phyloP scores from a whole-genome alignment of 495 filamentous ascomycete genomes.

The Penicillium pulvis region DNA sequence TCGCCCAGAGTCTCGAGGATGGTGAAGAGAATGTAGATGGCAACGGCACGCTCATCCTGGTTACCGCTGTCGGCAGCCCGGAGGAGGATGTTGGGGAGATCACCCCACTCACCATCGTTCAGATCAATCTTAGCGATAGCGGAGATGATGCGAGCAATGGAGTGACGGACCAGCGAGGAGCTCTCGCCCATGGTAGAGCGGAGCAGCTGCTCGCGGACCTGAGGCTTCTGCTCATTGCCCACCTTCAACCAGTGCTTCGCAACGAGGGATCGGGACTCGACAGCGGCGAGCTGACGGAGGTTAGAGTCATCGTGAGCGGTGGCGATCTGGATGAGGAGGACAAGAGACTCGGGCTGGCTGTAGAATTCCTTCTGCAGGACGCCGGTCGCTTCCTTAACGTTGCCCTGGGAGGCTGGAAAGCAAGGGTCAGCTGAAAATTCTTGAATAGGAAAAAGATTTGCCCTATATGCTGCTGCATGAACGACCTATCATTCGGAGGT shows the following conservation, averaged over 20 bases:
- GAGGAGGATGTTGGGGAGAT: constrained; percentile 73
- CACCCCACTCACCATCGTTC: constrained; percentile 81
- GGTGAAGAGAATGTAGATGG: constrained; percentile 89
- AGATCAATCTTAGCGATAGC: constrained; percentile 85
- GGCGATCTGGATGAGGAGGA: constrained; percentile 82
- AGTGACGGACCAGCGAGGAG: constrained; percentile 74
- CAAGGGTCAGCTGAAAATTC: constrained; percentile 15
- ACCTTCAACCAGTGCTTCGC: constrained; percentile 80
- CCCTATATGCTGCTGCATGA: not conserved
- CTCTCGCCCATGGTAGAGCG: constrained; percentile 78
- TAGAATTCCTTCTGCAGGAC: constrained; percentile 91
- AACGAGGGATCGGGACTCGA: constrained; percentile 80
- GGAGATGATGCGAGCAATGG: constrained; percentile 83
- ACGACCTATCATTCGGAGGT: not conserved
- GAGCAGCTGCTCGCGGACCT: constrained; percentile 79
- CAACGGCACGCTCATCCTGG: constrained; percentile 82
- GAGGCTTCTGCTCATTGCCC: constrained; percentile 65
- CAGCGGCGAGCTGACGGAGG: constrained; percentile 85
- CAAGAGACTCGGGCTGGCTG: constrained; percentile 76
- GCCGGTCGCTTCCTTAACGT: constrained; percentile 86
- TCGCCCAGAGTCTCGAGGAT: constrained; percentile 84
- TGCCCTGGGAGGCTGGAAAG: constrained; percentile 42
- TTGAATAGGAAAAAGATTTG: not conserved
- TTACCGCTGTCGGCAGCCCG: constrained; percentile 70
- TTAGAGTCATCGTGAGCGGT: constrained; percentile 69